Percentiles rank a stretch among this genome's conserved stretches.
phyloP scores from a whole-genome alignment of 441 rosid species.

The Capsella rubella region DNA sequence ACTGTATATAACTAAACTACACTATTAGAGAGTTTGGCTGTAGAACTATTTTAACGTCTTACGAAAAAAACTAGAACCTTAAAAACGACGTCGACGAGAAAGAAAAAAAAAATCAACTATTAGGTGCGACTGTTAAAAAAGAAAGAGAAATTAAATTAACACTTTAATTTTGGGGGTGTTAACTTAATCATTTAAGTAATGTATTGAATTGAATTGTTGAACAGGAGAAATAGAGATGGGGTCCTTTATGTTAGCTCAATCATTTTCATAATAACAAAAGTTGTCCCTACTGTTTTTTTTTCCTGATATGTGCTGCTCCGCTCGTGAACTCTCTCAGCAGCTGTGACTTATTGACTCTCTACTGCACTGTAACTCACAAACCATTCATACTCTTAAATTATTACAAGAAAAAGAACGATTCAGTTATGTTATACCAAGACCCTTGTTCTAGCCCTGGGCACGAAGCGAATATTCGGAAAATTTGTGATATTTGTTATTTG shows the following conservation, averaged over 20 bases:
- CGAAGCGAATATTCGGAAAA: too few relatives aligned
- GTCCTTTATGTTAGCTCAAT: constrained; percentile 46
- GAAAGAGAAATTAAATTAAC: constrained; percentile 9
- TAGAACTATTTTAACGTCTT: neutral
- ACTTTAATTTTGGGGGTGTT: constrained; percentile 10
- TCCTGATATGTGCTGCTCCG: constrained; percentile 33
- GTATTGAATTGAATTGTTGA: constrained; percentile 28
- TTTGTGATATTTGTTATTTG: too few relatives aligned
- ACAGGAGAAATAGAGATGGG: constrained; percentile 39
- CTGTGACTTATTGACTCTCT: constrained; percentile 32
- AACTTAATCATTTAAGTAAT: constrained; percentile 24
- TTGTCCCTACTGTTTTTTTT: constrained; percentile 38
- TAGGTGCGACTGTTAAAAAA: constrained; percentile 32
- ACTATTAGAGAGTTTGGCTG: neutral
- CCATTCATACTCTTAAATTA: neutral
- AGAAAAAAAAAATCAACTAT: constrained; percentile 1
- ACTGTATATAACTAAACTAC: too few relatives aligned
- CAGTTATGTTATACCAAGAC: neutral
- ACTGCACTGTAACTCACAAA: constrained; percentile 15
- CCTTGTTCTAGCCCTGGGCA: too few relatives aligned
- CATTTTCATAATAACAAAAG: constrained; percentile 37
- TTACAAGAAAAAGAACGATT: neutral
- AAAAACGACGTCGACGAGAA: constrained; percentile 27
- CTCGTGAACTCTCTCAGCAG: constrained; percentile 49
- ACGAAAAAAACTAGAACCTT: neutral